A percentile compares a stretch with the other conserved stretches of the same genome.
phyloP scores from a whole-genome alignment of 192 early-diverging fungal genomes.

The Chytriomyces confervae region DNA sequence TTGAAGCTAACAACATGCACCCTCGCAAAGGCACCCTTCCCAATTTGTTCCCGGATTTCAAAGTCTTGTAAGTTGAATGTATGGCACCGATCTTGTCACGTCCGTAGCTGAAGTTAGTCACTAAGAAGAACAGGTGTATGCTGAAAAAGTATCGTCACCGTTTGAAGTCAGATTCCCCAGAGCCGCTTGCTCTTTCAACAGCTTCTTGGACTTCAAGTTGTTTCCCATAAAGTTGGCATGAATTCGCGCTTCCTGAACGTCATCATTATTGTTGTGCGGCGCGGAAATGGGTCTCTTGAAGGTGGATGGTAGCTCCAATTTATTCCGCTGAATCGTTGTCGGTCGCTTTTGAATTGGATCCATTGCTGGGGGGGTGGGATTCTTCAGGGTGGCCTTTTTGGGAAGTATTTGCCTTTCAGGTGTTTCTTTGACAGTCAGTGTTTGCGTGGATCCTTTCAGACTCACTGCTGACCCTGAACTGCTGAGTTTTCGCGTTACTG shows the following conservation, averaged over 20 bases:
- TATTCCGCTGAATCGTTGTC: background rate
- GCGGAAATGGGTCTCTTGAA: slow-evolving; percentile 27
- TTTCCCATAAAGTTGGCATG: slow-evolving; percentile 29
- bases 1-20: slow-evolving; percentile 44
- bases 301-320: background rate
- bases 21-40: slow-evolving; percentile 50
- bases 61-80: slow-evolving; percentile 44
- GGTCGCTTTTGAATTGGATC: no score
- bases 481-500: background rate
- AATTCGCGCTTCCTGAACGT: slow-evolving; percentile 25
- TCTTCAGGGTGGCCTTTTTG: background rate
- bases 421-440: no score
- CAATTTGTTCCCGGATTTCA: slow-evolving; percentile 46
- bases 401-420: background rate
- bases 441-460: background rate
- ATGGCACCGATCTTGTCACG: background rate
- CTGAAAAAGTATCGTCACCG: background rate
- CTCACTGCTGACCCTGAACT: background rate
- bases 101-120: no score
- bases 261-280: background rate
- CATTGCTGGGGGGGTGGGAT: background rate
- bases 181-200: background rate
- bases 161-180: slow-evolving; percentile 7
- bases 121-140: background rate
- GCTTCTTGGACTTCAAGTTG: slow-evolving; percentile 20